Evolutionary conservation across 192 early-diverging fungal genomes (phyloP).

Genomic region (Entophlyctis luteolus): DNA sequence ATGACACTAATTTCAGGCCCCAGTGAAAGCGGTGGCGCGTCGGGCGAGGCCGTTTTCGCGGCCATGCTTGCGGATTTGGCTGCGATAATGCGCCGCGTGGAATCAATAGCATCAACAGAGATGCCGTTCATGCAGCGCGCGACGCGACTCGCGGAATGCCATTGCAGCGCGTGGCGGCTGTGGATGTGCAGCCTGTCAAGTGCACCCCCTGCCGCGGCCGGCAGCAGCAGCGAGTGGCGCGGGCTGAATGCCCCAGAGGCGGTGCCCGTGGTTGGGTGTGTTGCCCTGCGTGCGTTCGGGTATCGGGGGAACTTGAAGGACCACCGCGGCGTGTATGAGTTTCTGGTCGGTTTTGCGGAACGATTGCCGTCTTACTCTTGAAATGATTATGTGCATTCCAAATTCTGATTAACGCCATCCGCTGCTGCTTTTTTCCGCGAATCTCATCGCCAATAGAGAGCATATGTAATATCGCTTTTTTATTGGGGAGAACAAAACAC

Average conservation of each 20-base stretch:
- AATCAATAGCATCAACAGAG: conserved; percentile 1
- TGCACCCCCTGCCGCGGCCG: not conserved
- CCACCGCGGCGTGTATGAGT: conserved; percentile 6
- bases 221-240: not conserved
- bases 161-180: conserved; percentile 3
- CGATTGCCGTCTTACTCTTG: no score
- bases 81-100: conserved; percentile 9
- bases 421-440: no score
- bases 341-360: no score
- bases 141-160: not conserved
- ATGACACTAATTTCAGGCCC: not conserved
- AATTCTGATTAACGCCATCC: no score
- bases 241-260: no score
- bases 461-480: no score
- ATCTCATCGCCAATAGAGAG: no score
- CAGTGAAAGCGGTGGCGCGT: not conserved
- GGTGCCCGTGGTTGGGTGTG: conserved; percentile 1
- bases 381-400: no score
- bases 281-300: conserved; percentile 10
- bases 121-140: not conserved
- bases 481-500: no score
- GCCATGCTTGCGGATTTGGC: not conserved
- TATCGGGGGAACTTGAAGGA: conserved; percentile 15
- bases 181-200: not conserved
- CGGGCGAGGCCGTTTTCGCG: not conserved